Evolutionary conservation across 345 rosid species (phyloP).

Genomic region (Trapa incisa): DNA sequence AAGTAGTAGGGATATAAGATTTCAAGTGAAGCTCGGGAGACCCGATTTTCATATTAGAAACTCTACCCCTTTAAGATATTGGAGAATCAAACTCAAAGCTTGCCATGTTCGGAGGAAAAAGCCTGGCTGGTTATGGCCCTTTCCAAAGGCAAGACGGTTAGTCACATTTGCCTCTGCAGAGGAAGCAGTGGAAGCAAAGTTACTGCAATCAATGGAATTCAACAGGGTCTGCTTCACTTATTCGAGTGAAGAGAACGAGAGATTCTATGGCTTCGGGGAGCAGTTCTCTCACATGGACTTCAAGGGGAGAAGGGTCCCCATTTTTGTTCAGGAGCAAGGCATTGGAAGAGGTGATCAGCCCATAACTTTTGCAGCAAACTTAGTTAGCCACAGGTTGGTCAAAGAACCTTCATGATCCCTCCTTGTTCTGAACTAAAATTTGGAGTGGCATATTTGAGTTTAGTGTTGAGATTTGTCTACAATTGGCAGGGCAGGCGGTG

Average conservation of each 20-base stretch:
- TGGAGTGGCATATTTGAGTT: not conserved
- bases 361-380: conserved; percentile 56
- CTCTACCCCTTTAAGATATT: conserved; percentile 14
- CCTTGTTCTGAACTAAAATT: not conserved
- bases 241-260: conserved; percentile 44
- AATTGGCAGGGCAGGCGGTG: conserved; percentile 49
- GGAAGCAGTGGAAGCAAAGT: conserved; percentile 22
- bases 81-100: conserved; percentile 19
- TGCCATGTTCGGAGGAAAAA: conserved; percentile 20
- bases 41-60: conserved; percentile 15
- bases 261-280: conserved; percentile 59
- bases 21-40: conserved; percentile 33
- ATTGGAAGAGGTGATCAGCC: conserved; percentile 81
- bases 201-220: conserved; percentile 20
- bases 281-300: conserved; percentile 65
- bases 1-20: conserved; percentile 31
- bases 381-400: conserved; percentile 57
- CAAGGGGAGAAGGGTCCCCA: conserved; percentile 61
- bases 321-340: conserved; percentile 72
- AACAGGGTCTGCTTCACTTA: conserved; percentile 43
- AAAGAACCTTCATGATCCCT: not conserved
- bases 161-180: conserved; percentile 22
- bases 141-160: conserved; percentile 25
- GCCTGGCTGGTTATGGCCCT: conserved; percentile 22
- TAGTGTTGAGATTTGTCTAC: not conserved